A percentile compares a stretch with the other conserved stretches of the same genome.
phyloP scores from a whole-genome alignment of 2,329 filamentous ascomycete genomes.

The Colletotrichum caudatum region DNA sequence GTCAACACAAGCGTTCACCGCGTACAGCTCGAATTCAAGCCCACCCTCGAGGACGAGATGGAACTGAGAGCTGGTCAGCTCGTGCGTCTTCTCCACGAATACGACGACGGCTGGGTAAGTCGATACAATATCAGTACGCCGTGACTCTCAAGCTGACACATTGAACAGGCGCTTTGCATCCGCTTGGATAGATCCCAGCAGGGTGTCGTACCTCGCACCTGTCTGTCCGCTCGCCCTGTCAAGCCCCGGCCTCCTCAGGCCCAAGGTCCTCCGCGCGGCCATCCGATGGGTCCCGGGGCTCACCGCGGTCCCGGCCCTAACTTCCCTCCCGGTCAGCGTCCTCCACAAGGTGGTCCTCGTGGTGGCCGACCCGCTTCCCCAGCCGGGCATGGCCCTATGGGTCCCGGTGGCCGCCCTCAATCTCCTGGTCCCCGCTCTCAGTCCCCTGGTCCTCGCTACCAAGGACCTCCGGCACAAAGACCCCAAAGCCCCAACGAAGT shows the following conservation, averaged over 20 bases:
- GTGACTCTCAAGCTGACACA: slow-evolving; percentile 47
- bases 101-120: slow-evolving; percentile 97
- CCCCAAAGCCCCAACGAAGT: slow-evolving; percentile 58
- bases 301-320: slow-evolving; percentile 50
- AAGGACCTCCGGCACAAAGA: slow-evolving; percentile 49
- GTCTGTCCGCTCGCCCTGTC: slow-evolving; percentile 90
- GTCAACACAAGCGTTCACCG: slow-evolving; percentile 79
- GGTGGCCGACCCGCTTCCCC: slow-evolving; percentile 47
- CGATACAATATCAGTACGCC: slow-evolving; percentile 1
- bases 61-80: slow-evolving; percentile 84
- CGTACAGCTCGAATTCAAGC: slow-evolving; percentile 93
- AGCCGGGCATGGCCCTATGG: slow-evolving; percentile 44
- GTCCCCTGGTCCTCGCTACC: slow-evolving; percentile 58
- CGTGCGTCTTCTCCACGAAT: slow-evolving; percentile 91
- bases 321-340: slow-evolving; percentile 50
- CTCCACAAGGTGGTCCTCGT: slow-evolving; percentile 53
- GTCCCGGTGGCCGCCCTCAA: slow-evolving; percentile 54
- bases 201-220: slow-evolving; percentile 93
- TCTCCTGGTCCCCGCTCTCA: slow-evolving; percentile 62
- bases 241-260: slow-evolving; percentile 78
- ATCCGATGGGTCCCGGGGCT: slow-evolving; percentile 62
- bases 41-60: slow-evolving; percentile 92
- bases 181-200: slow-evolving; percentile 90
- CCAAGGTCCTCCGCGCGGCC: slow-evolving; percentile 63
- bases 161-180: slow-evolving; percentile 82